These are phyloP conservation scores for Thelonectria discophora DNA, from an alignment of 2,329 filamentous ascomycete species.

Conservation along the genomic window DNA sequence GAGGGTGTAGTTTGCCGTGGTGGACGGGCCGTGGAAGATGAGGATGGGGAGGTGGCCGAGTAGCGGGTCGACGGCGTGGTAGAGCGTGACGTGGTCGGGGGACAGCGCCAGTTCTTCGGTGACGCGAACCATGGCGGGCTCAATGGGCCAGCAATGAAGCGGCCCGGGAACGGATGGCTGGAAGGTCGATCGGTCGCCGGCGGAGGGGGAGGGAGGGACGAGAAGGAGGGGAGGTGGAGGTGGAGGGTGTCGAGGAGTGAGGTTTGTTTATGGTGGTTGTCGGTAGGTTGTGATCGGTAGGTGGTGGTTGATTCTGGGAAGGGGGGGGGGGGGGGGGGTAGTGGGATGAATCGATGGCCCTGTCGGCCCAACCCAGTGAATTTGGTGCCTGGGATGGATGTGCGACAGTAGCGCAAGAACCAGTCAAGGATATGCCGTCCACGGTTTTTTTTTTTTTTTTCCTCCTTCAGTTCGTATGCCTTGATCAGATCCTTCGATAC, in stretches of 20 bases:
- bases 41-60: slow-evolving; percentile 84
- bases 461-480: neutral
- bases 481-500: neutral
- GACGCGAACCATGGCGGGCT: slow-evolving; percentile 81
- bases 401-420: slow-evolving; percentile 9
- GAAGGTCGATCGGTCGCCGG: slow-evolving; percentile 26
- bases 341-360: slow-evolving; percentile 10
- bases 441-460: slow-evolving; percentile 4
- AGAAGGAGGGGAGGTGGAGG: neutral
- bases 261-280: slow-evolving; percentile 3
- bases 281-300: slow-evolving; percentile 6
- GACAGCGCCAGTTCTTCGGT: slow-evolving; percentile 81
- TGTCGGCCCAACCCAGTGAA: slow-evolving; percentile 17
- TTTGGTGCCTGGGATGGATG: slow-evolving; percentile 15
- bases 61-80: slow-evolving; percentile 86
- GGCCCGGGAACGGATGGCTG: slow-evolving; percentile 22
- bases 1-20: slow-evolving; percentile 84
- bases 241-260: neutral
- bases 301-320: slow-evolving; percentile 9
- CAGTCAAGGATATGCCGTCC: neutral
- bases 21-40: slow-evolving; percentile 91
- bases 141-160: slow-evolving; percentile 35
- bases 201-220: neutral
- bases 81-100: slow-evolving; percentile 84
- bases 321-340: too few relatives aligned